phyloP scores from a whole-genome alignment of 164 flowering plant genomes.

The Kingdonia uniflora region DNA sequence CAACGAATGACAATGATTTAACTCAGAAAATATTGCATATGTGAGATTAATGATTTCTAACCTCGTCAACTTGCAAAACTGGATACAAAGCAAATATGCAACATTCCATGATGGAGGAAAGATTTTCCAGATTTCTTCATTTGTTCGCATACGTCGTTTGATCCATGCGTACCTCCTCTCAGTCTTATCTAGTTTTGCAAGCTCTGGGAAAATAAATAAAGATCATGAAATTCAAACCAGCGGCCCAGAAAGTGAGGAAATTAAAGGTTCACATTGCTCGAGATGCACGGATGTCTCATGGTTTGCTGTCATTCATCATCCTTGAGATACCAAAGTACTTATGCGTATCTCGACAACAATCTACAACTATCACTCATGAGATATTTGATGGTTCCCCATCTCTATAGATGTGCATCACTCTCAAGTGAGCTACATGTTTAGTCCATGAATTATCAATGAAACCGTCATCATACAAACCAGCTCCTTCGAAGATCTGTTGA shows the following conservation, averaged over 20 bases:
- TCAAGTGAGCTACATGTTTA: background rate
- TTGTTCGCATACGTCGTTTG: conserved; percentile 88
- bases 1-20: too few relatives aligned
- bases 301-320: too few relatives aligned
- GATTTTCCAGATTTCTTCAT: conserved; percentile 96
- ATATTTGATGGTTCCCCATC: too few relatives aligned
- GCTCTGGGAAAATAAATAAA: conserved; percentile 29
- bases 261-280: too few relatives aligned
- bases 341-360: too few relatives aligned
- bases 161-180: conserved; percentile 99
- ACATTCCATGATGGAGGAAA: conserved; percentile 95
- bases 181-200: conserved; percentile 91
- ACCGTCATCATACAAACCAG: conserved; percentile 46
- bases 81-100: conserved; percentile 83
- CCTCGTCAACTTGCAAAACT: conserved; percentile 97
- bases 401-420: too few relatives aligned
- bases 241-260: too few relatives aligned
- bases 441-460: background rate
- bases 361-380: too few relatives aligned
- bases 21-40: too few relatives aligned
- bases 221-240: conserved; percentile 2
- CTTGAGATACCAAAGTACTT: too few relatives aligned
- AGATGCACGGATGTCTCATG: too few relatives aligned
- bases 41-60: conserved; percentile 13
- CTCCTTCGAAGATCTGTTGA: conserved; percentile 97